Evolutionary conservation across 164 flowering plant species (phyloP).

Genomic region (Stephania japonica): DNA sequence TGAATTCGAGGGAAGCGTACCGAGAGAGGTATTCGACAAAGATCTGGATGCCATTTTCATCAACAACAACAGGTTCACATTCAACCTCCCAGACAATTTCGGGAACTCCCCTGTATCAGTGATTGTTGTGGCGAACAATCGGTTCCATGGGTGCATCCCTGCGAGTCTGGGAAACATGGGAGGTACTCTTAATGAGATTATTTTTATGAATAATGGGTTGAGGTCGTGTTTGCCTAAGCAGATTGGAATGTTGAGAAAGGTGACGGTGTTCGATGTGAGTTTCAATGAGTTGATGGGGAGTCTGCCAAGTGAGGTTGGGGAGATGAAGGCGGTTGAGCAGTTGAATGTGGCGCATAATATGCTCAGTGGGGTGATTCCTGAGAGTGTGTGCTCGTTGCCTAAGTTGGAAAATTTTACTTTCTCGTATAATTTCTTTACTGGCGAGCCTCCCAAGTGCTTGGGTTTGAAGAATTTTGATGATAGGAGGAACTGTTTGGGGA

Average conservation of each 20-base stretch:
- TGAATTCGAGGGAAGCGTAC: conserved; percentile 80
- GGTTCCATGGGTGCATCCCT: conserved; percentile 75
- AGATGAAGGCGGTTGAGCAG: conserved; percentile 68
- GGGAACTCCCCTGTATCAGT: conserved; percentile 94
- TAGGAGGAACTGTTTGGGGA: conserved; percentile 67
- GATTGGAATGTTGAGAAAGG: conserved; percentile 58
- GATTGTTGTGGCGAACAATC: conserved; percentile 74
- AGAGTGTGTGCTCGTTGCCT: conserved; percentile 62
- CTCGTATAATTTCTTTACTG: conserved; percentile 77
- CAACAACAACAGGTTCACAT: conserved; percentile 66
- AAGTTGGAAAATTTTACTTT: conserved; percentile 61
- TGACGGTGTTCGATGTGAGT: conserved; percentile 83
- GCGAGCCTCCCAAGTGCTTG: conserved; percentile 70
- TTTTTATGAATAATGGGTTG: conserved; percentile 61
- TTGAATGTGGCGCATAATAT: conserved; percentile 81
- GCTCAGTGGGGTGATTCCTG: conserved; percentile 65
- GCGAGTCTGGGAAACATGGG: conserved; percentile 75
- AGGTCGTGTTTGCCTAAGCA: conserved; percentile 69
- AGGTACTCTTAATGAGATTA: conserved; percentile 57
- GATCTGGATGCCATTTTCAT: conserved; percentile 78
- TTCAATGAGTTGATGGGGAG: conserved; percentile 64
- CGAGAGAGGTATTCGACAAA: conserved; percentile 62
- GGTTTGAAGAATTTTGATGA: conserved; percentile 44
- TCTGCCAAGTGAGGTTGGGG: conserved; percentile 58
- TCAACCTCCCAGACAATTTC: conserved; percentile 66